Evolutionary conservation across 192 early-diverging fungal species (phyloP).

Genomic region (Mortierella antarctica): DNA sequence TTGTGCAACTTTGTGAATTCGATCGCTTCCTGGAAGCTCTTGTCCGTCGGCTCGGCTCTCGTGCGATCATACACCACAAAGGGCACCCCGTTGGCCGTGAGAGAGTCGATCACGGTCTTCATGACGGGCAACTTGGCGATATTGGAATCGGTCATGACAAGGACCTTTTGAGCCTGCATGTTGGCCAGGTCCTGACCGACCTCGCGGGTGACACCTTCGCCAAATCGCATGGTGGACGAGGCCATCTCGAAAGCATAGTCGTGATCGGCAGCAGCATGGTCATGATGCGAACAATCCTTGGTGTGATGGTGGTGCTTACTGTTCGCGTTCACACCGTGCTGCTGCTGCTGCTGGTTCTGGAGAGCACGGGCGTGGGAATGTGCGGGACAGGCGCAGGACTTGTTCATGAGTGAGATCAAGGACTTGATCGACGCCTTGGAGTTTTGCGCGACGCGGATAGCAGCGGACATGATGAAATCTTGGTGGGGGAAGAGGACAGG

Average conservation of each 20-base stretch:
- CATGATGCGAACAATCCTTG: constrained; percentile 7
- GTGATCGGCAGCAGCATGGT: constrained; percentile 12
- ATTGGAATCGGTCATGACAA: constrained; percentile 85
- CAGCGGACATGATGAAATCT: constrained; percentile 24
- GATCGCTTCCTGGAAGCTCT: constrained; percentile 85
- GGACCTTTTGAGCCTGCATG: constrained; percentile 83
- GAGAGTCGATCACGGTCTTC: constrained; percentile 79
- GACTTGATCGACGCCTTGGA: constrained; percentile 49
- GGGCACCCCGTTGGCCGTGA: constrained; percentile 72
- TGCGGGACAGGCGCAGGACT: constrained; percentile 50
- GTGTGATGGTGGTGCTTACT: constrained; percentile 29
- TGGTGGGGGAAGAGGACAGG: not conserved
- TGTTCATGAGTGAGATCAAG: constrained; percentile 53
- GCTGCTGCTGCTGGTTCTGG: constrained; percentile 14
- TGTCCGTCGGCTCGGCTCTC: constrained; percentile 87
- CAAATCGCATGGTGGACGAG: constrained; percentile 88
- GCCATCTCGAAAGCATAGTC: constrained; percentile 92
- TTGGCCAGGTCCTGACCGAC: constrained; percentile 87
- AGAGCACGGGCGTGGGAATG: constrained; percentile 41
- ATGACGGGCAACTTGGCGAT: constrained; percentile 80
- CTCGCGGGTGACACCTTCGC: constrained; percentile 83
- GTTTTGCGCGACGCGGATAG: constrained; percentile 38
- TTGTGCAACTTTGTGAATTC: constrained; percentile 76
- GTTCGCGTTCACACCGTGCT: not conserved
- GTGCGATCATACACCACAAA: constrained; percentile 82